Conservation (phyloP, 2,329 filamentous ascomycete species). For the Colletotrichum cordylinicola region DNA sequence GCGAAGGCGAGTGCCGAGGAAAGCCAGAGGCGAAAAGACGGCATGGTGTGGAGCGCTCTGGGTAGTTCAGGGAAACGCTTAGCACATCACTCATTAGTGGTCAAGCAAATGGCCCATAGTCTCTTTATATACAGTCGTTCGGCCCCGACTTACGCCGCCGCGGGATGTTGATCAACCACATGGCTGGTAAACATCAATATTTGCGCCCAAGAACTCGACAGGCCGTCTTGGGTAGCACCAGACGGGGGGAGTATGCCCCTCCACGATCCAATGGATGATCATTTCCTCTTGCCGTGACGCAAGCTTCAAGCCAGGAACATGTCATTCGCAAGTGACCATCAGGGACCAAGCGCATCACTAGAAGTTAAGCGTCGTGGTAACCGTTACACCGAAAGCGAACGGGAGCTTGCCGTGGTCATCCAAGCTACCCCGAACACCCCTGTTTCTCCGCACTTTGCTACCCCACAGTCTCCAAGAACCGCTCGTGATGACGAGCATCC, state of each 20-base stretch:
- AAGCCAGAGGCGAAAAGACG: neutral
- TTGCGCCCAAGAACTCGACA: neutral
- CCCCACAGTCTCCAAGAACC: conserved; percentile 8
- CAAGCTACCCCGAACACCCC: conserved; percentile 6
- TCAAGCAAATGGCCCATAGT: neutral
- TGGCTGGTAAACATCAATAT: neutral
- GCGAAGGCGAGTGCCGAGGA: conserved; percentile 5
- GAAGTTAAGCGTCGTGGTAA: neutral
- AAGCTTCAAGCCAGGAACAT: neutral
- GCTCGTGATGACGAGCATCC: conserved; percentile 2
- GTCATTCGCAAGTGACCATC: neutral
- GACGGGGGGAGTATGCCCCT: neutral
- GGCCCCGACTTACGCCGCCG: neutral
- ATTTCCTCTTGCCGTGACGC: neutral
- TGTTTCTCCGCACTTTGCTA: conserved; percentile 15
- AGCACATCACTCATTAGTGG: neutral
- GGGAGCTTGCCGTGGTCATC: neutral
- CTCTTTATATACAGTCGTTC: neutral
- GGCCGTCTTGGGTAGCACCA: conserved; percentile 10
- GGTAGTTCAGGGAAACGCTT: neutral
- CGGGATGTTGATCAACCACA: neutral
- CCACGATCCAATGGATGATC: neutral
- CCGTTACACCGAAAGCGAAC: neutral
- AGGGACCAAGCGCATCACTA: neutral
- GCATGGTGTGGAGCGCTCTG: neutral